Base-by-base conservation (phyloP, 2,329 filamentous ascomycete species). In the Alternaria hordeiaustralica region DNA sequence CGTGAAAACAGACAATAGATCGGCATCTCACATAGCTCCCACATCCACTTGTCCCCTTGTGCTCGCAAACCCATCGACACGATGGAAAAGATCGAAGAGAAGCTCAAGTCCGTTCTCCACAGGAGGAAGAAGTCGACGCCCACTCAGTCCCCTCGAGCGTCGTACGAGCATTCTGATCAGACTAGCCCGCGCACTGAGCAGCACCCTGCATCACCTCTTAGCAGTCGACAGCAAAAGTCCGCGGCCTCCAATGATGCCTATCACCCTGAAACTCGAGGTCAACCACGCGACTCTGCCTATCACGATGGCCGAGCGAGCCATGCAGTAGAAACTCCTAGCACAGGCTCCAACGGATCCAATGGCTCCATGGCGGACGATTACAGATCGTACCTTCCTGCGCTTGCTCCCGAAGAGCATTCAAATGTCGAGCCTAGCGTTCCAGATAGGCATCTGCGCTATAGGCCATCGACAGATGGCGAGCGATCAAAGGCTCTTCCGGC, bases 361-460 rank as follows among this genome's bases (percentile, higher is more conserved):
- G 61, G 61, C n/a, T 67, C 68, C 6, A 66, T 76, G 45, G 68
- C 69, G 18, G 65, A 72, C 21, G 62, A 73, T 21, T 73, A 74
- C 60, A 67, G 64, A 51, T 65, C 68, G 3, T 73, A 74, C 25
- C 50, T 70, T 6, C 64, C 72, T 10, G 67, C 54, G 7, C 51
- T 71, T 12, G 66, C 70, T 21, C 53, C 69, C 10, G 58, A 53
- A 44, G 51, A 61, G 10, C 57, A 65, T n/a, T 23, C 59, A 13
- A 41, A 61, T 21, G 62, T 64, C 26, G 55, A 66, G 41, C 53
- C 91, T 72, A 88, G 75, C 53, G 66, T 78, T 10, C 75, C 76
- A 9, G 73, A 78, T 46, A 68, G 74, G 3, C 77, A 78, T 41
- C 70, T 74, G 7, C 64, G 51, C 3, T 72, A 69, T 36, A 66